Base-by-base conservation (phyloP, 2,329 filamentous ascomycete genomes). In the Biscogniauxia sp. region DNA sequence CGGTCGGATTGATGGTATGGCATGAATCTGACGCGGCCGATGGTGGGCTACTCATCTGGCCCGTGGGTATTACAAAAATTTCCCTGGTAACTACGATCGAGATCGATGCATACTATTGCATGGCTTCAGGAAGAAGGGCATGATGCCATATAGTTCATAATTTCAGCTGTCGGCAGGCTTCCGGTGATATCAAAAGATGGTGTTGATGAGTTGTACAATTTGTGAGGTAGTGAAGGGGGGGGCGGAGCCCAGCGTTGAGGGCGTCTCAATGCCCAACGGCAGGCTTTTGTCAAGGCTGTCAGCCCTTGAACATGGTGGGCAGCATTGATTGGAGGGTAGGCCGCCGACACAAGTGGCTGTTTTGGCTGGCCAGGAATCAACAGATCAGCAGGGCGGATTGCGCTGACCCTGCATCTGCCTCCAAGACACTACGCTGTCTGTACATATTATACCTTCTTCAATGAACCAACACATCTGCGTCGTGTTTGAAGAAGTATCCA, bases 121-220 rank as follows among this genome's bases (percentile, higher is more conserved):
- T 62, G 63, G 63, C 58, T 61, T 61, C 54, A 64, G 62, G 55
- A 61, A 61, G 63, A 61, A 60, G 58, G 63, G 58, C 59, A 67
- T 66, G 66, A 63, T 66, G 57, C 66, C 64, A 60, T 70, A 68
- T 69, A 70, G 63, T 55, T 58, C 57, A 62, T 68, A 65, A 67
- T 66, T 64, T 69, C 68, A 68, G 64, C 64, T 61, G 60, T 65
- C 64, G 63, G 59, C 64, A 58, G 59, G 60, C 59, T 57, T 58
- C 58, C 57, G 54, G 57, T 60, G 59, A 65, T 63, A 62, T 65
- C 57, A 64, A 62, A 70, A 72, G 68, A 72, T 76, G 75, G 68
- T 74, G 71, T 72, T 74, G 74, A 77, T 83, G 81, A 75, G 80
- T 79, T 83, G 81, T 83, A 76, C 80, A 79, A 73, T 70, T 32